Conservation (phyloP, 179 eudicot genomes). For the Spergularia azorica region DNA sequence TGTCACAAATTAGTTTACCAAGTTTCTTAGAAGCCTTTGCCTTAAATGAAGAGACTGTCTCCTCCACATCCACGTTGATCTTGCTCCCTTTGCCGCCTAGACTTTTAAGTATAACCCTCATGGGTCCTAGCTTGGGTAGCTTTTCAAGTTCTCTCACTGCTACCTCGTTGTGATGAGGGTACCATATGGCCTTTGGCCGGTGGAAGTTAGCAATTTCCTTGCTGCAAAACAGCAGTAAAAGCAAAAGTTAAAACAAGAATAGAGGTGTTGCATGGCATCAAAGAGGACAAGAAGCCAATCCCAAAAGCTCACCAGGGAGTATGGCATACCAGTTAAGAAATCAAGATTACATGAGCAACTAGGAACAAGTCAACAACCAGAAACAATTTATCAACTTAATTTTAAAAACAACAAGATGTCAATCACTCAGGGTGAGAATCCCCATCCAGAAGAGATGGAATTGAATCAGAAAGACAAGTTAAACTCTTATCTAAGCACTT, state of each 20-base stretch:
- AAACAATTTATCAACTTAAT: background rate
- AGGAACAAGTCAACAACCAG: background rate
- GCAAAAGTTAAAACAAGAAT: background rate
- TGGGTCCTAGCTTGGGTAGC: constrained; percentile 66
- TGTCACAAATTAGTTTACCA: constrained; percentile 46
- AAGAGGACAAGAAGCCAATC: background rate
- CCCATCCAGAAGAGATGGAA: too few species aligned
- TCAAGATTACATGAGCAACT: background rate
- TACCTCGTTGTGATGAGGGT: constrained; percentile 87
- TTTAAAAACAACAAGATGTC: background rate
- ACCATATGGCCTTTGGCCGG: constrained; percentile 94
- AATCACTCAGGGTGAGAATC: background rate
- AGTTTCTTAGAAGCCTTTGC: constrained; percentile 91
- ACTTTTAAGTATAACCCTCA: constrained; percentile 87
- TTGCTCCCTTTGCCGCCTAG: constrained; percentile 96
- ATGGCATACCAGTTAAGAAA: background rate
- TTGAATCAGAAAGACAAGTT: too few species aligned
- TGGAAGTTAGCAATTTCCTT: constrained; percentile 97
- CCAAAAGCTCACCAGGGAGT: background rate
- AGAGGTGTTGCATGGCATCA: background rate
- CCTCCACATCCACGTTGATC: constrained; percentile 85
- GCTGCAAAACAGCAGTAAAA: constrained; percentile 49
- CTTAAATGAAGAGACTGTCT: constrained; percentile 79
- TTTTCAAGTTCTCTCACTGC: constrained; percentile 74
- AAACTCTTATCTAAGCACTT: too few species aligned